These are phyloP conservation scores for Huntiella abstrusa DNA, from an alignment of 2,329 filamentous ascomycete genomes.

Conservation along the genomic window DNA sequence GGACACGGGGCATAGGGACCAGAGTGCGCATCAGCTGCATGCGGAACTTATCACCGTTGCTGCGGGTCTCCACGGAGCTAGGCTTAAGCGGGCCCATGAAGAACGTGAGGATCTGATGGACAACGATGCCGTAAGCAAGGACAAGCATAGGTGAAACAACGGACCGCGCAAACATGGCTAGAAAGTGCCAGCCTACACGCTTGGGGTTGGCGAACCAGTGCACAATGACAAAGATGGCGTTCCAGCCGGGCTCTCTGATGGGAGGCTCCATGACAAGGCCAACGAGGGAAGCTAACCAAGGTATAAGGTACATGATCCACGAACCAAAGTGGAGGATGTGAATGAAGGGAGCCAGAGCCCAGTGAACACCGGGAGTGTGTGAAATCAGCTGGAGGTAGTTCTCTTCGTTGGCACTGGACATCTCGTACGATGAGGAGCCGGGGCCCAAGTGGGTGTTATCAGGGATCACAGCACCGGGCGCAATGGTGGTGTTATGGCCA, in stretches of 20 bases:
- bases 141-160: slow-evolving; percentile 25
- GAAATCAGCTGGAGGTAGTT: slow-evolving; percentile 26
- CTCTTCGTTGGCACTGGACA: slow-evolving; percentile 26
- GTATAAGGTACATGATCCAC: slow-evolving; percentile 25
- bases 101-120: slow-evolving; percentile 23
- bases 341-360: slow-evolving; percentile 25
- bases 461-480: slow-evolving; percentile 29
- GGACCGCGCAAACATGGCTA: slow-evolving; percentile 24
- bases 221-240: slow-evolving; percentile 22
- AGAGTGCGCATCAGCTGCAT: slow-evolving; percentile 25
- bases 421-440: slow-evolving; percentile 39
- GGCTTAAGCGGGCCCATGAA: slow-evolving; percentile 22
- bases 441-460: slow-evolving; percentile 32
- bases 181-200: slow-evolving; percentile 30
- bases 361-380: slow-evolving; percentile 25
- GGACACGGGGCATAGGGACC: slow-evolving; percentile 24
- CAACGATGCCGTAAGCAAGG: slow-evolving; percentile 23
- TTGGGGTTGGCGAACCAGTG: slow-evolving; percentile 29
- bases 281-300: slow-evolving; percentile 26
- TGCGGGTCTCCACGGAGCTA: slow-evolving; percentile 15
- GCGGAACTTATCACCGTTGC: slow-evolving; percentile 25
- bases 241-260: slow-evolving; percentile 16
- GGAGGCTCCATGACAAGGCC: slow-evolving; percentile 26
- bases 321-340: slow-evolving; percentile 16
- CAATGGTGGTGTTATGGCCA: slow-evolving; percentile 29